Base-by-base conservation (phyloP, 495 filamentous ascomycete species). In the Penicillium psychrofluorescens region DNA sequence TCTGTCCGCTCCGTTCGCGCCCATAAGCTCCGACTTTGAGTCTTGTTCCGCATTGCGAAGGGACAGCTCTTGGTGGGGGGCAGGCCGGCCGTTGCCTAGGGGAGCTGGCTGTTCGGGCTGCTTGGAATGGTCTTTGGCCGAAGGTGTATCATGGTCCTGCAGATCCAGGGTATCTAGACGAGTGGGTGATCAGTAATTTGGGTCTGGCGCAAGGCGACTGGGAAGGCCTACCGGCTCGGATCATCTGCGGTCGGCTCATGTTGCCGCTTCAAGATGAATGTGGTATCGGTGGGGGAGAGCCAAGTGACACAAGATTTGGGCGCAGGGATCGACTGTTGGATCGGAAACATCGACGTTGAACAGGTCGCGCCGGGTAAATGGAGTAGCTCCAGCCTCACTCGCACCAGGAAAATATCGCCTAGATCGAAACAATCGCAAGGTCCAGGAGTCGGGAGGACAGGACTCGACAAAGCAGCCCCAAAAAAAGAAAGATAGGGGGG, bases 101-200 rank as follows among this genome's bases (percentile, higher is more conserved):
- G 71, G 66, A 39, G 61, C 61, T 54, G 75, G 68, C 38, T 74
- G 65, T 36, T 65, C 56, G 15, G 66, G 68, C 56, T 79, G 80
- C 57, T 67, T 72, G 44, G 74, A 62, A 66, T 90, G 85, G 52
- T 86, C 87, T 64, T 95, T 76, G 7, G 92, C 85, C 35, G 90
- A 90, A 16, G 88, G 88, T 22, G 85, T 67, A 59, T 83, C 70
- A 55, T 81, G 84, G 63, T 84, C 78, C 71, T 99, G 94, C 7
- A 98, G 83, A 68, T 98, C 92, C 62, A 97, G 81, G 40, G 92
- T 91, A 70, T 99, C 92, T 96, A 54, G 29, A 13, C 37, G 35
- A 50, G 35, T 28, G 40, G 35, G 30, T 35, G 38, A 40, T 53
- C 38, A 60, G 53, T 46, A 59, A 59, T 41, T 38, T n/a, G 13